These are phyloP conservation scores for Pulchroboletus neoregius DNA, from an alignment of 1,284 basidiomycete genomes.

Conservation along the genomic window DNA sequence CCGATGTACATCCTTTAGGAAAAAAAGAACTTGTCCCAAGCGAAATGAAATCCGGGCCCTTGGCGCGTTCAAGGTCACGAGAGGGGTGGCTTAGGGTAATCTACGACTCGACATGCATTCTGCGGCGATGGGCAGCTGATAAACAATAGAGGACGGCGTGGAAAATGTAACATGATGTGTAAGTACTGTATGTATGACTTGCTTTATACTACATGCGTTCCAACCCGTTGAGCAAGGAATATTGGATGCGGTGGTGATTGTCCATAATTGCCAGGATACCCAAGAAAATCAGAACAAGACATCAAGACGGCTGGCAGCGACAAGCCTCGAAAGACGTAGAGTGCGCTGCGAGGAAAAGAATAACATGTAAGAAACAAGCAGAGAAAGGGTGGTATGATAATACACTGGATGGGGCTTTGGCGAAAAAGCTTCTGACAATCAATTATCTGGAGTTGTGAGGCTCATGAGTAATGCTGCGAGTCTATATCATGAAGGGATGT, in stretches of 20 bases:
- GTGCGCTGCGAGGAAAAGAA: slow-evolving; percentile 8
- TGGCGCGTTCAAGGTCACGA: neutral
- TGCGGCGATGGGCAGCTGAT: slow-evolving; percentile 7
- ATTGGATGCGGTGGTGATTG: slow-evolving; percentile 20
- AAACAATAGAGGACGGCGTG: slow-evolving; percentile 4
- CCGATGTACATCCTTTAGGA: no score
- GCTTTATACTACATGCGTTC: slow-evolving; percentile 32
- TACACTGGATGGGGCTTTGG: slow-evolving; percentile 19
- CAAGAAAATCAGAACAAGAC: slow-evolving; percentile 32
- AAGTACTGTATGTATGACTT: slow-evolving; percentile 28
- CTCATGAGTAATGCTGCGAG: slow-evolving; percentile 3
- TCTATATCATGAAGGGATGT: slow-evolving; percentile 36
- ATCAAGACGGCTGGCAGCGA: slow-evolving; percentile 19
- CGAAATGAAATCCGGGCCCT: slow-evolving; percentile 12
- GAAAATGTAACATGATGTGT: slow-evolving; percentile 17
- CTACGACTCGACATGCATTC: neutral
- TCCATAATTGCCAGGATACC: slow-evolving; percentile 21
- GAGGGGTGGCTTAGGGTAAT: slow-evolving; percentile 2
- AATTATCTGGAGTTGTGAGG: slow-evolving; percentile 1
- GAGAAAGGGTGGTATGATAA: slow-evolving; percentile 5
- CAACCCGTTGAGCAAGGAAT: slow-evolving; percentile 26
- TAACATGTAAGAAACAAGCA: slow-evolving; percentile 9
- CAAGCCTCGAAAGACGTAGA: no score
- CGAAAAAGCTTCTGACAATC: slow-evolving; percentile 12
- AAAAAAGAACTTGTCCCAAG: no score